These are phyloP conservation scores for Coemansia sp. DNA, from an alignment of 192 early-diverging fungal genomes.

Conservation along the genomic window DNA sequence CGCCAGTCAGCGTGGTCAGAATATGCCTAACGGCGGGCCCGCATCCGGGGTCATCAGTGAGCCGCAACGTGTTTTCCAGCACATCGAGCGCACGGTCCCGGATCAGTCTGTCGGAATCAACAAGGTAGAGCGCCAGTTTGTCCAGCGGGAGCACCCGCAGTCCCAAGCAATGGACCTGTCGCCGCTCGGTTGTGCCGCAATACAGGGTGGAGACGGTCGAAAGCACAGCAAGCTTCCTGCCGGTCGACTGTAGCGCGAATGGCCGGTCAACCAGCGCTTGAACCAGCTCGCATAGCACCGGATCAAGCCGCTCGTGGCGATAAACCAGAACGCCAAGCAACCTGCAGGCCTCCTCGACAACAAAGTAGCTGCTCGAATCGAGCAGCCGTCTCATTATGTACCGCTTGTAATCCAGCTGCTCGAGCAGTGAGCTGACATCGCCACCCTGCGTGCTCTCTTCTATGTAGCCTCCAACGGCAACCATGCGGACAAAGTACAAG, in stretches of 20 bases:
- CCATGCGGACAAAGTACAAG: conserved; percentile 36
- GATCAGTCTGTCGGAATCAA: conserved; percentile 30
- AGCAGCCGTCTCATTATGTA: conserved; percentile 29
- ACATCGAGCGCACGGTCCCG: conserved; percentile 50
- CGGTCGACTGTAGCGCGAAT: conserved; percentile 10
- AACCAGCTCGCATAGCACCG: conserved; percentile 11
- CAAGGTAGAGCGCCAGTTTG: conserved; percentile 21
- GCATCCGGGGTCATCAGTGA: neutral
- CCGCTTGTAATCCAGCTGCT: conserved; percentile 19
- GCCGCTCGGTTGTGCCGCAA: neutral
- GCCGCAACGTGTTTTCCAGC: conserved; percentile 21
- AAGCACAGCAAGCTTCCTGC: conserved; percentile 26
- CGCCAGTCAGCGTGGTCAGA: neutral
- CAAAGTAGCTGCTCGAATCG: conserved; percentile 45
- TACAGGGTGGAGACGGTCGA: conserved; percentile 4
- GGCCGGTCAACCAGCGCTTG: conserved; percentile 10
- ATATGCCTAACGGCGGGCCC: neutral
- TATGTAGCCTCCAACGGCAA: neutral
- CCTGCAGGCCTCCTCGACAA: conserved; percentile 32
- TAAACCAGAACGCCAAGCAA: conserved; percentile 24
- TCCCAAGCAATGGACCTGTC: conserved; percentile 1
- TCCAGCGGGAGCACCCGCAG: conserved; percentile 4
- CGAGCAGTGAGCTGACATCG: conserved; percentile 4
- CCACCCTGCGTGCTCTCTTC: neutral
- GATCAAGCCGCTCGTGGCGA: conserved; percentile 9